phyloP scores from a whole-genome alignment of 1,284 basidiomycete genomes.

The Cerioporus squamosus region DNA sequence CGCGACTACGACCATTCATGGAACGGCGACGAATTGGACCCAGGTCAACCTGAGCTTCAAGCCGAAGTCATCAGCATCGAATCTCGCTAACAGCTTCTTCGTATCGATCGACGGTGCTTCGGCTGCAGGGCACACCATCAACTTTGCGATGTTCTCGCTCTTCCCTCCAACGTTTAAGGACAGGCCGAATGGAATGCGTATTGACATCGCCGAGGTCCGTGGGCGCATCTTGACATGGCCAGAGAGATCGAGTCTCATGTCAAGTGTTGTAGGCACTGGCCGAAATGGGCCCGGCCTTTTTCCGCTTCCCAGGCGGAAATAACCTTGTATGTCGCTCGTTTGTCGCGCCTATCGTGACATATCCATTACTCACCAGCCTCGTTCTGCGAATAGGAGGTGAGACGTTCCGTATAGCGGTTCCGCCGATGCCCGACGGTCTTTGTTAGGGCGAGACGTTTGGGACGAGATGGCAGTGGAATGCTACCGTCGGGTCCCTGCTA shows the following conservation, averaged over 20 bases:
- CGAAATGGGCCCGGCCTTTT: slow-evolving; percentile 67
- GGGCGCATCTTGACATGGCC: background rate
- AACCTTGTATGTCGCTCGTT: slow-evolving; percentile 44
- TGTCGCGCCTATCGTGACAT: slow-evolving; percentile 17
- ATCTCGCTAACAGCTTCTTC: slow-evolving; percentile 54
- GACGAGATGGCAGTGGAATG: slow-evolving; percentile 72
- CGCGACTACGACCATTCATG: slow-evolving; percentile 43
- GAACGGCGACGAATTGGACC: slow-evolving; percentile 55
- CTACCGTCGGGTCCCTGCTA: slow-evolving; percentile 53
- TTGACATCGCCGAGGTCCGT: slow-evolving; percentile 64
- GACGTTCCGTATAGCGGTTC: background rate
- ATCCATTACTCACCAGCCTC: background rate
- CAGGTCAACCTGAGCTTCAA: slow-evolving; percentile 52
- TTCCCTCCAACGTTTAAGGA: slow-evolving; percentile 77
- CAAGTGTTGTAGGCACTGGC: slow-evolving; percentile 46
- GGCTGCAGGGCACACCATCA: slow-evolving; percentile 53
- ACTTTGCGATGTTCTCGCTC: slow-evolving; percentile 69
- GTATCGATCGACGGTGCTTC: slow-evolving; percentile 55
- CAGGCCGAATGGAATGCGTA: slow-evolving; percentile 64
- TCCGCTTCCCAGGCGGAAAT: slow-evolving; percentile 70
- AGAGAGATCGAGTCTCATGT: slow-evolving; percentile 6
- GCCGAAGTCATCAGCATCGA: slow-evolving; percentile 43
- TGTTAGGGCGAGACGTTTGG: slow-evolving; percentile 54
- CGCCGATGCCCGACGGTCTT: slow-evolving; percentile 1
- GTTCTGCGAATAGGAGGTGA: slow-evolving; percentile 41